A percentile compares a stretch with the other conserved stretches of the same genome.
Evolutionary conservation across 2,329 filamentous ascomycete genomes (phyloP).

Genomic region (Emericellopsis atlantica): DNA sequence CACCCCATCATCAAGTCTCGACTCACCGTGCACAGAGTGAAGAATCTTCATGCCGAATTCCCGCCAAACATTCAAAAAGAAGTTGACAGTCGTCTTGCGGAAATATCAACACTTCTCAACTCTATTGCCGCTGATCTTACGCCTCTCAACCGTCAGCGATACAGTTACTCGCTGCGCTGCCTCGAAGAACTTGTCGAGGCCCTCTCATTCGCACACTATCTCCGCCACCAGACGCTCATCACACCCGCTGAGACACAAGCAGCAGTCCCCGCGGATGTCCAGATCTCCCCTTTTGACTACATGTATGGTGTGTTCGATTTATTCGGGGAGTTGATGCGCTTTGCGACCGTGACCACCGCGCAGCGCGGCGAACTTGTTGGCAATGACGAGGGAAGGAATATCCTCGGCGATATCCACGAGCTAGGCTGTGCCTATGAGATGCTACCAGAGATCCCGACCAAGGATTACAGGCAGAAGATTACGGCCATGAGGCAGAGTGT

Average conservation of each 20-base stretch:
- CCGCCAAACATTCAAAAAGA: constrained; percentile 59
- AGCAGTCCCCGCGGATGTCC: constrained; percentile 38
- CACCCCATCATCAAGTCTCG: neutral
- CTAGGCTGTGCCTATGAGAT: constrained; percentile 67
- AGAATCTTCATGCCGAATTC: constrained; percentile 47
- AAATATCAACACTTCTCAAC: constrained; percentile 58
- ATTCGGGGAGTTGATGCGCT: constrained; percentile 93
- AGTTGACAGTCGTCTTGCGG: constrained; percentile 53
- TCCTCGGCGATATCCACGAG: constrained; percentile 70
- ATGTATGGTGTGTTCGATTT: constrained; percentile 86
- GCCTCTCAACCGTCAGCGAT: constrained; percentile 71
- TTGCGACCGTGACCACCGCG: constrained; percentile 79
- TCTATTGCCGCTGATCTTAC: constrained; percentile 61
- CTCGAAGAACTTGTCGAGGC: constrained; percentile 95
- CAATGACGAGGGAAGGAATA: constrained; percentile 30
- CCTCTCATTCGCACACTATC: constrained; percentile 77
- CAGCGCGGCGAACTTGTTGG: constrained; percentile 47
- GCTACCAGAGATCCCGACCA: constrained; percentile 45
- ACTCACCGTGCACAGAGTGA: constrained; percentile 36
- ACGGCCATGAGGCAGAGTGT: constrained; percentile 80
- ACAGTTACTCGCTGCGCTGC: constrained; percentile 67
- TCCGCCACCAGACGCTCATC: constrained; percentile 65
- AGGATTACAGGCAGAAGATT: constrained; percentile 63
- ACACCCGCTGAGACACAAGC: constrained; percentile 46
- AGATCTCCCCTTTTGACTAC: constrained; percentile 72